These are phyloP conservation scores for Podila minutissima DNA, from an alignment of 192 early-diverging fungal genomes.

Conservation along the genomic window DNA sequence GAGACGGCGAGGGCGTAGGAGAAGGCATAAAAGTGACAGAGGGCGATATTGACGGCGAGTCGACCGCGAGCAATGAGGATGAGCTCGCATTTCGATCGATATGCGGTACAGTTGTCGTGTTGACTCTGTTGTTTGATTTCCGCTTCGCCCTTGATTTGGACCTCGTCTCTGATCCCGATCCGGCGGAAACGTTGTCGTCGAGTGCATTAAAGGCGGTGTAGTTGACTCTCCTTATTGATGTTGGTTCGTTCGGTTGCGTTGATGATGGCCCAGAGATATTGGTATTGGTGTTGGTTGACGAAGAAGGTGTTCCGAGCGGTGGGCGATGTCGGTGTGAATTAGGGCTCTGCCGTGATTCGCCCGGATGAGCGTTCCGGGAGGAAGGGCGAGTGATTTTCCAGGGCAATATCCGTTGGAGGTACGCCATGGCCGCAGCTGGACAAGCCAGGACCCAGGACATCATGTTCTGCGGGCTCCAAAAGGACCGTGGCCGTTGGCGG, in stretches of 20 bases:
- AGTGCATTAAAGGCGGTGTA: slow-evolving; percentile 16
- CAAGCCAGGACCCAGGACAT: slow-evolving; percentile 20
- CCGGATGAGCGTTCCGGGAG: slow-evolving; percentile 6
- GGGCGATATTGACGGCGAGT: background rate
- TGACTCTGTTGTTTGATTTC: slow-evolving; percentile 3
- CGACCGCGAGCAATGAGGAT: background rate
- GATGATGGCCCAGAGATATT: background rate
- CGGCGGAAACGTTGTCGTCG: slow-evolving; percentile 43
- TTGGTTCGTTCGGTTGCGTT: background rate
- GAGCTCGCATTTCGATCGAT: background rate
- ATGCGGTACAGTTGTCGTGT: background rate
- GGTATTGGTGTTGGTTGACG: background rate
- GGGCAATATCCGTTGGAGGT: slow-evolving; percentile 11
- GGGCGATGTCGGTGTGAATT: background rate
- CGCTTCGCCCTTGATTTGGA: slow-evolving; percentile 26
- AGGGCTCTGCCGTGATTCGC: slow-evolving; percentile 13
- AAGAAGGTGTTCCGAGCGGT: background rate
- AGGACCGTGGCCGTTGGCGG: slow-evolving; percentile 24
- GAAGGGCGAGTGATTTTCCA: slow-evolving; percentile 31
- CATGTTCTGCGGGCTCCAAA: slow-evolving; percentile 26
- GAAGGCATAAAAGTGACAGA: background rate
- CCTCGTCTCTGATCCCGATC: slow-evolving; percentile 39
- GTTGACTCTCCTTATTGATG: background rate
- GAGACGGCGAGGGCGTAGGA: background rate
- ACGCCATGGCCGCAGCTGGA: slow-evolving; percentile 10